Evolutionary conservation across 2,329 filamentous ascomycete species (phyloP).

Genomic region (Neonectria magnoliae): DNA sequence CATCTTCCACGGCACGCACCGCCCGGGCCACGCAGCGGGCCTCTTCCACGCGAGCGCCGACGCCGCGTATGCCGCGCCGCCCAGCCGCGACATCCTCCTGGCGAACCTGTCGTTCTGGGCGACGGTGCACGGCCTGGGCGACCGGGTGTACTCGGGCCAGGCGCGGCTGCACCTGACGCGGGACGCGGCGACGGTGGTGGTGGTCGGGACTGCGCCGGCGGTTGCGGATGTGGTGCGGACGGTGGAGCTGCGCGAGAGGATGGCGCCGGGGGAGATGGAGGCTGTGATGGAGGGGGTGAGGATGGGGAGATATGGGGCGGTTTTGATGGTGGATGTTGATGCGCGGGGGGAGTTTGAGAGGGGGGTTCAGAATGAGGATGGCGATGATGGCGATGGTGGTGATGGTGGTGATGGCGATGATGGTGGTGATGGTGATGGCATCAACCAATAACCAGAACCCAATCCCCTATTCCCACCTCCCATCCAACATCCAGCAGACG

Average conservation of each 20-base stretch:
- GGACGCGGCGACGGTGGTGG: conserved; percentile 15
- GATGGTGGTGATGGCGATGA: background rate
- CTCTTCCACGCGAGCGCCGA: conserved; percentile 29
- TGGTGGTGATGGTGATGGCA: background rate
- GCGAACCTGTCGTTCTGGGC: conserved; percentile 29
- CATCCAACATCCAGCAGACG: background rate
- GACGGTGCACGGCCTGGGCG: conserved; percentile 20
- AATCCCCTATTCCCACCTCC: background rate
- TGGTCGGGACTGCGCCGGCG: conserved; percentile 22
- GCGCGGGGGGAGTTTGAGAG: background rate
- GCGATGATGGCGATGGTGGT: background rate
- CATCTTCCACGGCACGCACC: conserved; percentile 30
- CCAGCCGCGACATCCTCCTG: conserved; percentile 29
- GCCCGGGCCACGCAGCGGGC: background rate
- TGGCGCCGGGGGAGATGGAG: conserved; percentile 40
- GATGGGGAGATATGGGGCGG: conserved; percentile 26
- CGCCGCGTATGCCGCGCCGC: conserved; percentile 25
- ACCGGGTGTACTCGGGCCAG: conserved; percentile 26
- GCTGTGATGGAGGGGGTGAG: conserved; percentile 31
- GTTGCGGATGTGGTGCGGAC: conserved; percentile 42
- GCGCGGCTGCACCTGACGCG: conserved; percentile 31
- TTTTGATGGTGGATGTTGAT: conserved; percentile 40
- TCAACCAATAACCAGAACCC: background rate
- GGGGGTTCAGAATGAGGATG: background rate
- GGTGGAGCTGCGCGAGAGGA: conserved; percentile 40